Evolutionary conservation across 2,329 filamentous ascomycete genomes (phyloP), one percentile per base, ranked within the genome.

Genomic region (Beauveria scarabaeidicola): DNA sequence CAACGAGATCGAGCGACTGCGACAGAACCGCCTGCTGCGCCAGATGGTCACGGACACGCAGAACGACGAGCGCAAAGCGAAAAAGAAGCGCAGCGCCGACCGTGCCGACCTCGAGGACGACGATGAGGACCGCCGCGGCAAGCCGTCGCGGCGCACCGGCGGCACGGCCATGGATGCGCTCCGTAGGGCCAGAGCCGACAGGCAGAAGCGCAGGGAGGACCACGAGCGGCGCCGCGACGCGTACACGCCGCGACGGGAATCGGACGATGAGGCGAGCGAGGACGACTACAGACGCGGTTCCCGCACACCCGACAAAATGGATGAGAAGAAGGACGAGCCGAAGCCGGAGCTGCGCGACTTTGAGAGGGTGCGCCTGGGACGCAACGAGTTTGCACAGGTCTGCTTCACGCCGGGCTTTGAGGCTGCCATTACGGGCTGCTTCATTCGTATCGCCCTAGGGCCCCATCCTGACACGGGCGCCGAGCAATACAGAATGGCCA

Each of bases 331-430:
- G 3, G 84, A 88, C 41, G 76, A 94, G 29, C 83, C 84, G 15
- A 87, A 86, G 27, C 85, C 89, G 2, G 85, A 88, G 40, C 77
- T 96, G 21, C 81, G 81, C n/a, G 91, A 97, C 71, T 85, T 93
- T 64, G 89, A 97, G 69, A 85, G 90, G 54, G 84, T 93, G 57
- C 85, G 91, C 60, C 83, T 99, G 61, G 90, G 92, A 53, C 85
- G 94, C 63, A 88, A 84, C 65, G 89, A 91, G 68, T 96, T 99
- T 71, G 88, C 89, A 7, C 86, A 93, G 68, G 88, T 96, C 59
- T 97, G 91, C 79, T 96, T 96, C 76, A 93, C 92, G 66, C 94
- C 94, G 11, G 87, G 87, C 4, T 97, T 99, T 65, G 89, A 96
- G 59, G 77, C 88, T 9, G 82, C 88, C 32, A 89, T 97, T 67